These are phyloP conservation scores for Orbilia quercus DNA, from an alignment of 2,329 filamentous ascomycete species.

Conservation along the genomic window DNA sequence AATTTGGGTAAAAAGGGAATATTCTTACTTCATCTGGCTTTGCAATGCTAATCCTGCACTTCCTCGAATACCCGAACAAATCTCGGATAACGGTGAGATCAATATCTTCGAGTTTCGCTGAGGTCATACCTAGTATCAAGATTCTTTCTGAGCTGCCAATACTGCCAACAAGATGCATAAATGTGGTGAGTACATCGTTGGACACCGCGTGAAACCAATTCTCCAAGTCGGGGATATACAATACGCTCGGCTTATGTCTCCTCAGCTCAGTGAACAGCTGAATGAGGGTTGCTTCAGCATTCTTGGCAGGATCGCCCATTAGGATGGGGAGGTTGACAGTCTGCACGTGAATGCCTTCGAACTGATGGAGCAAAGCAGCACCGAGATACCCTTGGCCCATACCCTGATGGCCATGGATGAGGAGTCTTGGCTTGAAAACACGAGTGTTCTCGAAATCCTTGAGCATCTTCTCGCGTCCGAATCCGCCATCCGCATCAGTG, in stretches of 20 bases:
- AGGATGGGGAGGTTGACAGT: slow-evolving; percentile 91
- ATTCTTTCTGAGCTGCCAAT: slow-evolving; percentile 92
- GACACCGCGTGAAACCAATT: slow-evolving; percentile 83
- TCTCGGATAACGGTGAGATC: slow-evolving; percentile 75
- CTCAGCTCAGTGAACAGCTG: slow-evolving; percentile 91
- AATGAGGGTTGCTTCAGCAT: slow-evolving; percentile 87
- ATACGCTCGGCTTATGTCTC: slow-evolving; percentile 92
- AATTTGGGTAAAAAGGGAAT: background rate
- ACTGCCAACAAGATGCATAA: slow-evolving; percentile 81
- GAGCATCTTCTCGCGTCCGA: slow-evolving; percentile 81
- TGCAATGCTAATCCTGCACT: slow-evolving; percentile 77
- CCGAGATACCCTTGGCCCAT: slow-evolving; percentile 96
- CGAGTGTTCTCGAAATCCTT: slow-evolving; percentile 86
- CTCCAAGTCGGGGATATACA: slow-evolving; percentile 91
- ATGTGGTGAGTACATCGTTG: slow-evolving; percentile 76
- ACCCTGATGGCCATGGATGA: slow-evolving; percentile 82
- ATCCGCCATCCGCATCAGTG: slow-evolving; percentile 82
- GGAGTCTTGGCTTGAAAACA: slow-evolving; percentile 85
- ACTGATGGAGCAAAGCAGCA: slow-evolving; percentile 84
- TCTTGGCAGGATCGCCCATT: slow-evolving; percentile 80
- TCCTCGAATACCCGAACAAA: slow-evolving; percentile 85
- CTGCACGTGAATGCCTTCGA: slow-evolving; percentile 94
- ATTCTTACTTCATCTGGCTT: slow-evolving; percentile 73
- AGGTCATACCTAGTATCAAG: slow-evolving; percentile 84
- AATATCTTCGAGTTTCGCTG: slow-evolving; percentile 73